A percentile compares a stretch with the other conserved stretches of the same genome.
Conservation (phyloP, 2,329 filamentous ascomycete genomes). For the Colletotrichum lentis region DNA sequence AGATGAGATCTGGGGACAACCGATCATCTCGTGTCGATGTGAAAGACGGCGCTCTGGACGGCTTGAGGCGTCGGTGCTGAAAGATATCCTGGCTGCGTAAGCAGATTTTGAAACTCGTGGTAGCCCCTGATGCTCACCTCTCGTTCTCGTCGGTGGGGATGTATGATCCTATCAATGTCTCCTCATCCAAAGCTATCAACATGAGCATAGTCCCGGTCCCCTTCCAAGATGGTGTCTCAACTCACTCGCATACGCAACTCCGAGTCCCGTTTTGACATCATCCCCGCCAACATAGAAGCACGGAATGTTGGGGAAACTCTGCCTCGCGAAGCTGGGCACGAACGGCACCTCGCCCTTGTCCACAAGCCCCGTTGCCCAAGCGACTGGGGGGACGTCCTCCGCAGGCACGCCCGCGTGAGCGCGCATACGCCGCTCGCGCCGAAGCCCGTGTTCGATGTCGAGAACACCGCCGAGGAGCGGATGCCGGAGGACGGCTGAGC, state of each 20-base stretch:
- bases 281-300: slow-evolving; percentile 53
- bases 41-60: slow-evolving; percentile 32
- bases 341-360: slow-evolving; percentile 53
- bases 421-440: slow-evolving; percentile 34
- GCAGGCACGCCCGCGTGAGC: slow-evolving; percentile 32
- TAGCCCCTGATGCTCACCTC: slow-evolving; percentile 44
- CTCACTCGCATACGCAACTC: slow-evolving; percentile 56
- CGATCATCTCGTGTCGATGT: slow-evolving; percentile 48
- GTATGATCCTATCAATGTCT: slow-evolving; percentile 51
- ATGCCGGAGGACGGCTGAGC: slow-evolving; percentile 45
- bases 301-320: slow-evolving; percentile 47
- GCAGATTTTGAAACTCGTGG: background rate
- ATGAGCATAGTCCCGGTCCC: slow-evolving; percentile 30
- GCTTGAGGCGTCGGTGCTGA: slow-evolving; percentile 29
- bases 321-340: slow-evolving; percentile 43
- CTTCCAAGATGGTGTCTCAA: slow-evolving; percentile 28
- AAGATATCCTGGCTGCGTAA: slow-evolving; percentile 27
- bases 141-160: slow-evolving; percentile 55
- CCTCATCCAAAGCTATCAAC: slow-evolving; percentile 47
- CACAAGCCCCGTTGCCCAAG: slow-evolving; percentile 52
- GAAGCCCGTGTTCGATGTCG: slow-evolving; percentile 47
- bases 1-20: slow-evolving; percentile 54
- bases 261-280: slow-evolving; percentile 52
- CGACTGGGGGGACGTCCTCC: slow-evolving; percentile 45
- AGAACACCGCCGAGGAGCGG: slow-evolving; percentile 48